Evolutionary conservation across 1,139 yeast species (phyloP), one percentile per base, ranked within the genome.

Genomic region (Protomyces macrosporus): DNA sequence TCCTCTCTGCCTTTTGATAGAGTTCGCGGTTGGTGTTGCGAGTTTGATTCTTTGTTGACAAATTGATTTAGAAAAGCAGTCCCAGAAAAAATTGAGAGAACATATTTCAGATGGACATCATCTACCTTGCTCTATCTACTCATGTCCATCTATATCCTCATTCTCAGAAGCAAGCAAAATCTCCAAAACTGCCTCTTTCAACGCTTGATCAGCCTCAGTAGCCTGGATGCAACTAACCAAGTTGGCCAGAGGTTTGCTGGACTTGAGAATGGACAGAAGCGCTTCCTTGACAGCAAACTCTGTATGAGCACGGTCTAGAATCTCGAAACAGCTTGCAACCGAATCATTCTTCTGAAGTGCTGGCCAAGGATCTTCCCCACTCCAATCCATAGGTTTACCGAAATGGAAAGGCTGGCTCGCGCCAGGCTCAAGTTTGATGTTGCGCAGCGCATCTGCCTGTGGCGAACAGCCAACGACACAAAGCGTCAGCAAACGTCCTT

Each of bases 201-300:
- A 2, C 23, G 23, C 23, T 23, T 23, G 23, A 23, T 23, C 23
- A 23, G 23, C 23, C 23, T 23, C 23, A 23, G 23, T 2, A 23
- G 23, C 23, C 2, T 23, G 23, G 2, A 23, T 23, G 23, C 23
- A 23, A 23, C 23, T 23, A 1, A 23, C 23, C 23, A 23, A 23
- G 23, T 23, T 23, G 23, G 23, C 23, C 23, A 23, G 23, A 23
- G 23, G 23, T 23, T 23, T 23, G 23, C 35, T 34, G 33, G 34
- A n/a, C n/a, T 53, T 40, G 40, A 53, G 35, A n/a, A 33, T 36
- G 5, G 48, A 56, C 45, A 34, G 55, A 55, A 37, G 50, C 56
- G 50, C 50, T 51, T 45, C 50, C 40, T 37, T 37, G 1, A 3
- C n/a, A 37, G 10, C 12, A 37, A 10, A 37, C 12, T 37, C 10